Percentiles rank a stretch among this genome's conserved stretches.
Conservation (phyloP, 441 rosid species). For the Brassica hybrid region DNA sequence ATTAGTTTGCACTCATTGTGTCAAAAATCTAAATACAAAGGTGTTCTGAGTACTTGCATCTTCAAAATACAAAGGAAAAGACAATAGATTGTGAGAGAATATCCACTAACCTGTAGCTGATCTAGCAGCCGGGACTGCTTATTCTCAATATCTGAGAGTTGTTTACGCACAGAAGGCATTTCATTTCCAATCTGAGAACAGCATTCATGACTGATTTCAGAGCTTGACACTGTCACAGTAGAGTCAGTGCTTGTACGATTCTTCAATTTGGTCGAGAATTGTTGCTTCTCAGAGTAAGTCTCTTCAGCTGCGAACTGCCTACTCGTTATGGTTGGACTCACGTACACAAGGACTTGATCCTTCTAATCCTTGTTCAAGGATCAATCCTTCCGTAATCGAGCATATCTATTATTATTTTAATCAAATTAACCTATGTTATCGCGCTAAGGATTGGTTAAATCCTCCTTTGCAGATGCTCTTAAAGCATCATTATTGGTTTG, state of each 20-base stretch:
- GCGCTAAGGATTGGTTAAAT: no score
- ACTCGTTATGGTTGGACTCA: constrained; percentile 49
- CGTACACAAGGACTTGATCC: no score
- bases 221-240: constrained; percentile 48
- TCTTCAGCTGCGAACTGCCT: constrained; percentile 56
- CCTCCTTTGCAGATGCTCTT: no score
- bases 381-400: no score
- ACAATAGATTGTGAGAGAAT: neutral
- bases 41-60: no score
- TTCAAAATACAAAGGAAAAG: neutral
- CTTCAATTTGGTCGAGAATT: constrained; percentile 51
- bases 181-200: constrained; percentile 66
- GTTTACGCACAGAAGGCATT: constrained; percentile 75
- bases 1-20: constrained; percentile 5
- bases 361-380: no score
- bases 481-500: no score
- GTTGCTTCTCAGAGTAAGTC: constrained; percentile 50
- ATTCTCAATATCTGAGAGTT: constrained; percentile 78
- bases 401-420: no score
- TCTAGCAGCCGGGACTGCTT: constrained; percentile 75
- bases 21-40: neutral
- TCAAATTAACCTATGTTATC: no score
- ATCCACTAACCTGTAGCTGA: constrained; percentile 70
- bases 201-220: constrained; percentile 56
- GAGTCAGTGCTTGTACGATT: constrained; percentile 8